Percentiles rank a stretch among this genome's conserved stretches.
These are phyloP conservation scores for Eucalyptus tenuipes DNA, from an alignment of 345 rosid species.

Conservation along the genomic window DNA sequence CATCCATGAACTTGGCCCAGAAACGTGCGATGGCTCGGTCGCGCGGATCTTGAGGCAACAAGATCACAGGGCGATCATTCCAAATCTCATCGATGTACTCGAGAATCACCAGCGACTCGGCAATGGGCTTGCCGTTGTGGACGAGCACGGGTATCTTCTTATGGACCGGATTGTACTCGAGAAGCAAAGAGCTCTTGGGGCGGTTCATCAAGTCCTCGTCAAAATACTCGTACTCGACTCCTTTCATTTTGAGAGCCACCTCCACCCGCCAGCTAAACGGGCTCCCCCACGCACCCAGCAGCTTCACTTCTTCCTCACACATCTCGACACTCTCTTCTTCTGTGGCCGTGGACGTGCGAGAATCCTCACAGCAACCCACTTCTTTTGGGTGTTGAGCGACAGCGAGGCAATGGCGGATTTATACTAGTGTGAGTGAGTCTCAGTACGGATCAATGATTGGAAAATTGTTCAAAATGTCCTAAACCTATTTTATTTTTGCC, in stretches of 20 bases:
- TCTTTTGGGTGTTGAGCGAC: too few species aligned
- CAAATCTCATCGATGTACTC: constrained; percentile 48
- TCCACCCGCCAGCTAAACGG: constrained; percentile 30
- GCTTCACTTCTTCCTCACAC: constrained; percentile 3
- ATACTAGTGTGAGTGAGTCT: too few species aligned
- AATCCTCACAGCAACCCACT: too few species aligned
- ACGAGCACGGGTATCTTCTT: constrained; percentile 45
- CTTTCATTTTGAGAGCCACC: constrained; percentile 37
- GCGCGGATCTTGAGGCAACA: constrained; percentile 29
- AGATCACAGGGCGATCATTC: constrained; percentile 11
- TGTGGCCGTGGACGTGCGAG: too few species aligned
- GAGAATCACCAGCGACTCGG: constrained; percentile 33
- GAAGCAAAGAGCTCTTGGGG: constrained; percentile 26
- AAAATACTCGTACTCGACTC: constrained; percentile 30
- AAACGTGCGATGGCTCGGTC: constrained; percentile 38
- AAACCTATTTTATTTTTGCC: too few species aligned
- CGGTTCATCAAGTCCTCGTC: constrained; percentile 20
- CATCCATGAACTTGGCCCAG: constrained; percentile 46
- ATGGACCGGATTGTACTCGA: constrained; percentile 28
- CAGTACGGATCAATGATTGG: too few species aligned
- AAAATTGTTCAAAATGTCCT: too few species aligned
- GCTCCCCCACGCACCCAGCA: constrained; percentile 30
- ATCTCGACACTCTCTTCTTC: not conserved
- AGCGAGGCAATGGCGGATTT: too few species aligned
- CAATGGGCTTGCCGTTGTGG: constrained; percentile 24